Conservation (phyloP, 1,284 basidiomycete genomes). For the Abortiporus biennis region DNA sequence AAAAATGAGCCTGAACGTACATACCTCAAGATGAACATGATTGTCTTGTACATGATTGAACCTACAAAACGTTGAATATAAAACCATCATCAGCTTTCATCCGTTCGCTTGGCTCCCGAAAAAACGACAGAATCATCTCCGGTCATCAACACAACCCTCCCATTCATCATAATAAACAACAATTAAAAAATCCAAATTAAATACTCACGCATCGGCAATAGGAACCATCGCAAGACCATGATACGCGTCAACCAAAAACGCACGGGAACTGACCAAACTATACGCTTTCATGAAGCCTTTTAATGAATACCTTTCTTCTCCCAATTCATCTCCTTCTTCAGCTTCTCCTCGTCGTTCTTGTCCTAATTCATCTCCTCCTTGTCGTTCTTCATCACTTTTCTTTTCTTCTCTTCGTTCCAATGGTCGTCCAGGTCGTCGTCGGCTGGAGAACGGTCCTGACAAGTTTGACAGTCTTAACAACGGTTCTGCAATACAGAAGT, state of each 20-base stretch:
- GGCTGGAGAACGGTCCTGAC: conserved; percentile 8
- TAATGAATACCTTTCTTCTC: conserved; percentile 26
- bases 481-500: conserved; percentile 32
- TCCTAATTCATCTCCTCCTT: too few relatives aligned
- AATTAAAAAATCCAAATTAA: not conserved
- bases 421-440: too few relatives aligned
- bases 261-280: conserved; percentile 78
- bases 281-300: conserved; percentile 65
- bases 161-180: not conserved
- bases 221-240: conserved; percentile 87
- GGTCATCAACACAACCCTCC: not conserved
- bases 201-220: conserved; percentile 76
- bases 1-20: conserved; percentile 15
- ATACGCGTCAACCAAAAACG: conserved; percentile 84
- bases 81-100: too few relatives aligned
- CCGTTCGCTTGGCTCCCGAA: too few relatives aligned
- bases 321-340: too few relatives aligned
- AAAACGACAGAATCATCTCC: not conserved
- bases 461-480: conserved; percentile 19
- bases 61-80: too few relatives aligned
- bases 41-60: conserved; percentile 81
- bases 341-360: too few relatives aligned
- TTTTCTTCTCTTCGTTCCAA: too few relatives aligned
- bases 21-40: conserved; percentile 73
- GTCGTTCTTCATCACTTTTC: too few relatives aligned